These are phyloP conservation scores for Omphalotus olearius DNA, from an alignment of 1,284 basidiomycete species.

Conservation along the genomic window DNA sequence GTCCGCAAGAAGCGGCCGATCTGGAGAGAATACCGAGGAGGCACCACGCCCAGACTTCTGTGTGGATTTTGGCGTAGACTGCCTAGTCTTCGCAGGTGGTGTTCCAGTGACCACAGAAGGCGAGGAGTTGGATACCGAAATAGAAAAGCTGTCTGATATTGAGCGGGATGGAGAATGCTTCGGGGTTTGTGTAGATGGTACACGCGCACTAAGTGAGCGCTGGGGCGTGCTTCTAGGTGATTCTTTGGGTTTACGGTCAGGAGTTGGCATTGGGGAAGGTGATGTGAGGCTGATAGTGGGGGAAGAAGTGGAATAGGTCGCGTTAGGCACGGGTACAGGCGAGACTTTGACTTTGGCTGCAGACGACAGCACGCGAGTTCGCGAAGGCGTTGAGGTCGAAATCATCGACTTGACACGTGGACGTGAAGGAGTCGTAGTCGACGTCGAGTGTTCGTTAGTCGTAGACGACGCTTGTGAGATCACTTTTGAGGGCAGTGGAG, in stretches of 20 bases:
- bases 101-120: too few relatives aligned
- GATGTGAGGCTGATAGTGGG: slow-evolving; percentile 9
- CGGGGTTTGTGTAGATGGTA: neutral
- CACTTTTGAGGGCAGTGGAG: too few relatives aligned
- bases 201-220: neutral
- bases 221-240: slow-evolving; percentile 1
- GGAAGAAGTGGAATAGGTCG: neutral
- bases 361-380: slow-evolving; percentile 6
- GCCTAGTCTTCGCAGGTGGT: too few relatives aligned
- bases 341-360: slow-evolving; percentile 1
- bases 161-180: slow-evolving; percentile 5
- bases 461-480: too few relatives aligned
- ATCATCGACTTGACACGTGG: slow-evolving; percentile 8
- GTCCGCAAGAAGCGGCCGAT: slow-evolving; percentile 2
- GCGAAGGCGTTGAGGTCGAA: neutral
- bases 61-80: neutral
- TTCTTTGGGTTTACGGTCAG: neutral
- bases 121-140: neutral
- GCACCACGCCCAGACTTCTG: neutral
- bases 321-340: neutral
- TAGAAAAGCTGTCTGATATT: slow-evolving; percentile 2
- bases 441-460: slow-evolving; percentile 9
- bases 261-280: slow-evolving; percentile 8
- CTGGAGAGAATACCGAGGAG: neutral
- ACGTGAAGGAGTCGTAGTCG: slow-evolving; percentile 10